Evolutionary conservation across 2,329 filamentous ascomycete genomes (phyloP), one percentile per base, ranked within the genome.

Genomic region (Aspergillus sojae): DNA sequence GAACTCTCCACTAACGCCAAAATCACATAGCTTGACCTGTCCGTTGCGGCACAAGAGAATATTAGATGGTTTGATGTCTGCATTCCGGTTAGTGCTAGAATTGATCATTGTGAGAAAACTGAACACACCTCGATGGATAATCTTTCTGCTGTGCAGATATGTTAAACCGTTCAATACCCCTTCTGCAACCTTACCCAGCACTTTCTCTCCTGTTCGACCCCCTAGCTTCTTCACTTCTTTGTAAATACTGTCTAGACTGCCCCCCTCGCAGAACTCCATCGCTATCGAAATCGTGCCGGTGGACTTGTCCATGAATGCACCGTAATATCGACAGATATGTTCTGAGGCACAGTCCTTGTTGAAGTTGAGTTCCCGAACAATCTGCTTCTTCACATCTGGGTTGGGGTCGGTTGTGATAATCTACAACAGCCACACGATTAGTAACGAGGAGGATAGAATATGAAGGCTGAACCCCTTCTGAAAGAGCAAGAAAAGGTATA

Each of bases 261-360:
- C 95, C 62, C 95, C 95, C 79, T 98, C 95, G 76, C 95, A 99
- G 73, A 96, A 98, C 77, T 99, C 95, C 95, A 99, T 99, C 62
- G 93, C 94, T 74, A 99, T 99, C 55, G 93, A 97, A 70, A 99
- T 98, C 55, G 94, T 98, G 57, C 94, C 93, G 11, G 93, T 96
- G n/a, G 93, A 91, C 63, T 95, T 91, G 75, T 99, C 94, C 76
- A 96, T 92, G 77, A 98, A 99, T 46, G 94, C 94, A 67, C 95
- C 95, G 74, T 97, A 99, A 81, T 99, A 99, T 67, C 91, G 89
- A 80, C 95, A 99, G 73, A 99, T 99, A 77, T 98, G 93, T 64
- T 95, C 91, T 5, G 93, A 97, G 6, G 92, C 93, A 77, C 95
- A 98, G 69, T 94, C 92, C 80, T 97, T 97, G 85, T 99, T 99